Conservation (phyloP, 192 early-diverging fungal genomes). For the Entophlyctis luteolus region DNA sequence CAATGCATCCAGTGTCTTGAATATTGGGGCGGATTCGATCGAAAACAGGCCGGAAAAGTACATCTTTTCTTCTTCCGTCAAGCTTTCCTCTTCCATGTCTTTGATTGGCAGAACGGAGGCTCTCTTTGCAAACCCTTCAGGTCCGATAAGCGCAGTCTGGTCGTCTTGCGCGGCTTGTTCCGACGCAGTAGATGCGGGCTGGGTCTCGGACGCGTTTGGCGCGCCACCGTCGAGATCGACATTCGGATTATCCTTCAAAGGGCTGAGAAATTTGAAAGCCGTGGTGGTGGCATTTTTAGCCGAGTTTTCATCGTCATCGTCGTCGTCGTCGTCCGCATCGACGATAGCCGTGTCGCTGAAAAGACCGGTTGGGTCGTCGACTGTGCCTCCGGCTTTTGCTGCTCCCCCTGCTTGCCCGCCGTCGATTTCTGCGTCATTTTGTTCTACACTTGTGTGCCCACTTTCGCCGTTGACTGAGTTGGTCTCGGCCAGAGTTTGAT, state of each 20-base stretch:
- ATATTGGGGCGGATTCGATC: conserved; percentile 44
- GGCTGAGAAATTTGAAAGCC: background rate
- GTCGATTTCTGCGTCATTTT: too few species aligned
- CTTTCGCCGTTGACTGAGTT: background rate
- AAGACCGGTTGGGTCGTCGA: background rate
- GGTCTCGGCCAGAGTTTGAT: background rate
- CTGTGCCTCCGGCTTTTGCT: background rate
- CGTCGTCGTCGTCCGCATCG: background rate
- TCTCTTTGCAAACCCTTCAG: too few species aligned
- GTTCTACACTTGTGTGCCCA: too few species aligned
- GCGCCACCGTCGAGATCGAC: background rate
- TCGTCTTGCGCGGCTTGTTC: background rate
- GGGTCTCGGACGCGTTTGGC: background rate
- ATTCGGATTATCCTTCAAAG: background rate
- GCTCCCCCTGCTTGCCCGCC: too few species aligned
- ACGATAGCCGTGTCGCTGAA: background rate
- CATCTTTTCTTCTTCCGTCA: conserved; percentile 34
- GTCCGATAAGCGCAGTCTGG: background rate
- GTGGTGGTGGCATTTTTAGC: background rate
- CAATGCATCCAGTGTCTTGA: conserved; percentile 37
- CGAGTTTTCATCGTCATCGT: background rate
- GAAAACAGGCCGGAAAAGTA: conserved; percentile 48
- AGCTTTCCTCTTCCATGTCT: conserved; percentile 9
- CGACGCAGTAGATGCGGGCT: background rate
- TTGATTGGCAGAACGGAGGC: background rate